Evolutionary conservation across 306 rosid genomes (phyloP).

Genomic region (Heteromeles arbutifolia): DNA sequence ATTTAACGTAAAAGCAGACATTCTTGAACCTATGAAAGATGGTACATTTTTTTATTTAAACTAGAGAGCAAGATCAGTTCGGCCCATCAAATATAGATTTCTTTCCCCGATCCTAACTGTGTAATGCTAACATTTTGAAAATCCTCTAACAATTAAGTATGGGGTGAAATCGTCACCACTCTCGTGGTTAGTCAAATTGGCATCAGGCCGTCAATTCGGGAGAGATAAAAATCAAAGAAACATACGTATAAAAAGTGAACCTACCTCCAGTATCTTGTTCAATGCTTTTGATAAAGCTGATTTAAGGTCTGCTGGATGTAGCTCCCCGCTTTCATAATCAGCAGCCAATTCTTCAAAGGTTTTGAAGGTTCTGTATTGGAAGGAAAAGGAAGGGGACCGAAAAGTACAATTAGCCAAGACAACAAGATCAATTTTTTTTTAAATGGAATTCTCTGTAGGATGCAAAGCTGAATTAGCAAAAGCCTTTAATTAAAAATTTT

Average conservation of each 20-base stretch:
- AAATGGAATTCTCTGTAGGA: not conserved
- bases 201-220: not conserved
- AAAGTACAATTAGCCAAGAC: not conserved
- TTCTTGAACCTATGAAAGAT: not conserved
- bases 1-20: not conserved
- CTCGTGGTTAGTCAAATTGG: not conserved
- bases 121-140: not conserved
- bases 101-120: not conserved
- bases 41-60: too few species aligned
- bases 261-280: constrained; percentile 72
- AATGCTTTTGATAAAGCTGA: constrained; percentile 66
- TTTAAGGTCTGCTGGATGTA: constrained; percentile 79
- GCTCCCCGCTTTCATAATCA: constrained; percentile 53
- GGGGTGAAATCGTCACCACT: too few species aligned
- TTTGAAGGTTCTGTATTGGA: constrained; percentile 46
- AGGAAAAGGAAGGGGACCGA: not conserved
- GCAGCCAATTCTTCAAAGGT: constrained; percentile 50
- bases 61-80: too few species aligned
- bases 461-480: not conserved
- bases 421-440: not conserved
- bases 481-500: not conserved
- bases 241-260: constrained; percentile 6
- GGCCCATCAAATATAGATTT: not conserved
- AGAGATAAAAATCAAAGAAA: constrained; percentile 5
- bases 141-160: too few species aligned